Evolutionary conservation across 768 basidiomycete species (phyloP).

Genomic region (Mycena chlorophos): DNA sequence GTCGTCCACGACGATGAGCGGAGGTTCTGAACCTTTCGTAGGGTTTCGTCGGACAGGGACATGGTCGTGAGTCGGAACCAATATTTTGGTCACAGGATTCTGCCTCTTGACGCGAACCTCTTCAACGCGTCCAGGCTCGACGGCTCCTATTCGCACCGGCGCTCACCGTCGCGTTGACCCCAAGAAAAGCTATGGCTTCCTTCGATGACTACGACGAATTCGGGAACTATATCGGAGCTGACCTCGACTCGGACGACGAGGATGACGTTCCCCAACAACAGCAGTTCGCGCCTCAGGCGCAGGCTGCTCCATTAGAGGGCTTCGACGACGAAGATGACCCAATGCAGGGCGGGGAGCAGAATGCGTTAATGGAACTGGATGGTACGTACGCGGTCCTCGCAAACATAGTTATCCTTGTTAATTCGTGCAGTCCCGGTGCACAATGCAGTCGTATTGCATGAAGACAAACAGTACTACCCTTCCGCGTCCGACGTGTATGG

Average conservation of each 20-base stretch:
- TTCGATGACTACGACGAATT: constrained; percentile 92
- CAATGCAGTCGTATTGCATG: constrained; percentile 87
- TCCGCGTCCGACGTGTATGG: constrained; percentile 92
- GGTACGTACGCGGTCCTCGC: constrained; percentile 46
- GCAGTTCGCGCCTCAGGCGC: constrained; percentile 39
- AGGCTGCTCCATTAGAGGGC: constrained; percentile 71
- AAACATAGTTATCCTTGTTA: constrained; percentile 21
- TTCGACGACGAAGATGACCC: constrained; percentile 69
- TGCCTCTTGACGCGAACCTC: constrained; percentile 89
- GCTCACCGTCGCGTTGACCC: constrained; percentile 28
- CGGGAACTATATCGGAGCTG: constrained; percentile 96
- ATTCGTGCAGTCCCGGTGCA: constrained; percentile 63
- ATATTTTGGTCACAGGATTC: constrained; percentile 16
- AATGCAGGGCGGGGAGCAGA: constrained; percentile 53
- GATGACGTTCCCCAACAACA: constrained; percentile 57
- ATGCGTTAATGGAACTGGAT: constrained; percentile 83
- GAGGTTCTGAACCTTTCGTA: constrained; percentile 61
- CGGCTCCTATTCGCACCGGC: constrained; percentile 87
- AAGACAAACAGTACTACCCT: constrained; percentile 98
- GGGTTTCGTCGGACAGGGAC: constrained; percentile 77
- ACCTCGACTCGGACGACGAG: constrained; percentile 87
- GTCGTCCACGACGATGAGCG: constrained; percentile 7
- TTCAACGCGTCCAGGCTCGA: constrained; percentile 95
- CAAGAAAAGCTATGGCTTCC: constrained; percentile 46
- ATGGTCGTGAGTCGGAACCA: constrained; percentile 44